Evolutionary conservation across 2,329 filamentous ascomycete genomes (phyloP).

Genomic region (Juglanconis juglandina): DNA sequence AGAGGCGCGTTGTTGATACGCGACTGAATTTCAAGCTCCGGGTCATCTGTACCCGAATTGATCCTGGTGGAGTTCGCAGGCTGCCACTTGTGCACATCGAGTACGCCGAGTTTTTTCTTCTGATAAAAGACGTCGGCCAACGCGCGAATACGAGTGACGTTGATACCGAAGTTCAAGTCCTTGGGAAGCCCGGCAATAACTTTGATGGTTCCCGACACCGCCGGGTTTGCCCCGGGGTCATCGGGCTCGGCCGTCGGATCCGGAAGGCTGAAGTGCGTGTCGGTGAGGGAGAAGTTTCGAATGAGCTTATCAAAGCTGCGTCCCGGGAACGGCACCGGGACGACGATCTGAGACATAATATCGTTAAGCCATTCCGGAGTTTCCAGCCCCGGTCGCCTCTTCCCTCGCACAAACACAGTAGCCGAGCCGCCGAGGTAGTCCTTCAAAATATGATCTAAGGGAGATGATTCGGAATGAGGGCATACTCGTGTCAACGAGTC

Average conservation of each 20-base stretch:
- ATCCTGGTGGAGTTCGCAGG: conserved; percentile 74
- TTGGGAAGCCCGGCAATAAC: conserved; percentile 76
- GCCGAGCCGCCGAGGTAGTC: conserved; percentile 80
- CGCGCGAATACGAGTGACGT: conserved; percentile 73
- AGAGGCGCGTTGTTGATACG: conserved; percentile 75
- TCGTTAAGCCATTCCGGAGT: conserved; percentile 81
- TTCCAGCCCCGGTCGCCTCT: conserved; percentile 59
- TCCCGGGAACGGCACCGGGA: conserved; percentile 82
- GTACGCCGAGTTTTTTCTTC: conserved; percentile 70
- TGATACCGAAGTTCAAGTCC: conserved; percentile 81
- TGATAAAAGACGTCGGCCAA: conserved; percentile 79
- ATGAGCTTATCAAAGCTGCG: conserved; percentile 78
- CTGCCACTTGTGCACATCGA: conserved; percentile 81
- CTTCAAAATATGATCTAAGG: conserved; percentile 76
- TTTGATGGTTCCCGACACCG: conserved; percentile 77
- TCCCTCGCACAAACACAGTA: conserved; percentile 79
- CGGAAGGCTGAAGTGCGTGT: conserved; percentile 84
- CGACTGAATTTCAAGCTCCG: conserved; percentile 70
- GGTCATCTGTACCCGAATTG: conserved; percentile 53
- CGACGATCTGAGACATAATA: conserved; percentile 74
- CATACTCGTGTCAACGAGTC: conserved; percentile 69
- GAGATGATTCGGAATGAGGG: conserved; percentile 73
- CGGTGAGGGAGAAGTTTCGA: conserved; percentile 78
- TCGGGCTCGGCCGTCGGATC: conserved; percentile 74
- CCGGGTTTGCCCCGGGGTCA: conserved; percentile 69